A percentile compares a stretch with the other conserved stretches of the same genome.
phyloP scores from a whole-genome alignment of 306 rosid genomes.

The Vachellia collinsii region DNA sequence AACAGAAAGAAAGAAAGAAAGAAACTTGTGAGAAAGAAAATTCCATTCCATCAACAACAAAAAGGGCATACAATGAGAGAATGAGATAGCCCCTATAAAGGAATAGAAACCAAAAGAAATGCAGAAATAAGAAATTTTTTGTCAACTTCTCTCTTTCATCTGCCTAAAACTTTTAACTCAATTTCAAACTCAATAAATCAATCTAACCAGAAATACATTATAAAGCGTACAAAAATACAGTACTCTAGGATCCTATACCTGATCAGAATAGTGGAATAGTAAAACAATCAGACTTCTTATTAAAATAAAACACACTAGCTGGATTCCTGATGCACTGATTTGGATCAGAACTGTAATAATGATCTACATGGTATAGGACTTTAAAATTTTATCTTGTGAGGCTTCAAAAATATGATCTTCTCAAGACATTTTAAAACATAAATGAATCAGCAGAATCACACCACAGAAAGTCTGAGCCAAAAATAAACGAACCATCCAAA shows the following conservation, averaged over 20 bases:
- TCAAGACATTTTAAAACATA: slow-evolving; percentile 15
- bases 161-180: too few relatives aligned
- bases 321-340: background rate
- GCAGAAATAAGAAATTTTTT: slow-evolving; percentile 11
- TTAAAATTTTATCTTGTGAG: background rate
- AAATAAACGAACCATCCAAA: slow-evolving; percentile 82
- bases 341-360: slow-evolving; percentile 16
- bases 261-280: background rate
- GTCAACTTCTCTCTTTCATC: background rate
- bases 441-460: slow-evolving; percentile 24
- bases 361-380: slow-evolving; percentile 6
- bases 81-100: slow-evolving; percentile 19
- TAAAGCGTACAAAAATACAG: slow-evolving; percentile 22
- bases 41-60: slow-evolving; percentile 11
- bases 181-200: slow-evolving; percentile 17
- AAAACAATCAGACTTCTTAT: background rate
- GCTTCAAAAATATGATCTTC: background rate
- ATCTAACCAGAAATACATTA: slow-evolving; percentile 5
- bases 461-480: background rate
- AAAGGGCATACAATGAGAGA: slow-evolving; percentile 7
- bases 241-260: background rate
- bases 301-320: background rate
- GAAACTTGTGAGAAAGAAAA: background rate
- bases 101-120: slow-evolving; percentile 9
- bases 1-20: background rate